Base-by-base conservation (phyloP, 352 stramenopile species). In the Phytophthora niederhauseri region DNA sequence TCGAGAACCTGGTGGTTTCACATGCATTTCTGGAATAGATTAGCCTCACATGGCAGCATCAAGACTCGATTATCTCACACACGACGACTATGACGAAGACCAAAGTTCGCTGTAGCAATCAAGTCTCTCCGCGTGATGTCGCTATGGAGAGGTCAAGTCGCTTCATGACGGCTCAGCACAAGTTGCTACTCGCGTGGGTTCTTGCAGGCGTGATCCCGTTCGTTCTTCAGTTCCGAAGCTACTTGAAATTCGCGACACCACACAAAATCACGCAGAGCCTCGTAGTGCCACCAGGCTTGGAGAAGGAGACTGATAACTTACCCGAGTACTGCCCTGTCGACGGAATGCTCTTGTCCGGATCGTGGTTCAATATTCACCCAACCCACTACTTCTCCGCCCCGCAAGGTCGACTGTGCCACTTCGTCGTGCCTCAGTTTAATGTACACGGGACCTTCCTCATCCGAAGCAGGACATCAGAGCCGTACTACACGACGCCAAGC, bases 401-500 rank as follows among this genome's bases (percentile, higher is more conserved):
- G 4, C 17, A 63, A 26, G 55, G 48, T 20, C 41, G 4, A 4
- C 28, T 64, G 8, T 70, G 63, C 24, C 54, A 59, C 34, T 53
- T 57, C 22, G 54, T 70, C 6, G 19, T 50, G 2, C 63, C 63
- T 15, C 63, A 70, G 17, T 70, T 64, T 36, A 70, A 64, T 30
- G 45, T 70, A 9, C 63, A 70, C 20, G 63, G 63, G 9, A 52
- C 24, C 0, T 70, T 58, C 17, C 49, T 59, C 46, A 64, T 70
- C 24, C 30, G 43, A 31, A 53, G n/a, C 8, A 19, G 6, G 0
- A 15, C 14, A 15, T 6, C 34, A 19, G 19, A 49, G 24, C 56
- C 56, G 4, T 53, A 51, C 15, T 36, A 43, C 9, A 63, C 56
- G 26, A 62, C 57, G 1, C 57, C 57, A 26, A 26, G 12, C 4